Evolutionary conservation across 176 grass and related monocot genomes (phyloP).

Genomic region (Luzula sylvatica): DNA sequence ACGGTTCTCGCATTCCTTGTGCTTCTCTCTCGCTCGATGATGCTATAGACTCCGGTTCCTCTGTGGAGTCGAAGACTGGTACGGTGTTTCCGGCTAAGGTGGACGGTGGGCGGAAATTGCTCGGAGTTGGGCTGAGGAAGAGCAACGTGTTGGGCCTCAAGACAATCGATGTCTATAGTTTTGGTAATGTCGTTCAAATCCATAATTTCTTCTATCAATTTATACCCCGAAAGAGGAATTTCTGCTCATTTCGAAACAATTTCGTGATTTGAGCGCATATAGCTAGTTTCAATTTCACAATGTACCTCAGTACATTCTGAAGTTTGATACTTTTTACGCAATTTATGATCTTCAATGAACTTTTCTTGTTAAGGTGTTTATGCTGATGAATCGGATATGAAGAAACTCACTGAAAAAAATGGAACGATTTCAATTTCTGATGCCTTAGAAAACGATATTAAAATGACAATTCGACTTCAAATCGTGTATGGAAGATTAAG

Average conservation of each 20-base stretch:
- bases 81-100: constrained; percentile 38
- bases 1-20: constrained; percentile 31
- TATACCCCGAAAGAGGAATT: neutral
- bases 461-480: constrained; percentile 81
- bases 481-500: constrained; percentile 66
- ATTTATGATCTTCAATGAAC: too few relatives aligned
- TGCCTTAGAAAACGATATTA: constrained; percentile 44
- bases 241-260: neutral
- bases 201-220: neutral
- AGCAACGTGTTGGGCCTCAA: constrained; percentile 68
- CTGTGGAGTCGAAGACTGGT: constrained; percentile 45
- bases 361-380: constrained; percentile 52
- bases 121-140: constrained; percentile 67
- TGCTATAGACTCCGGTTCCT: constrained; percentile 6
- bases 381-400: constrained; percentile 52
- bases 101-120: constrained; percentile 36
- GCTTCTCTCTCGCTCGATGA: constrained; percentile 61
- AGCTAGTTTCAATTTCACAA: too few relatives aligned
- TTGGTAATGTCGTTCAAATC: constrained; percentile 41
- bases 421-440: constrained; percentile 34
- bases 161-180: constrained; percentile 70
- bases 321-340: too few relatives aligned
- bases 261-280: constrained; percentile 10
- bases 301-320: too few relatives aligned
- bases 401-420: constrained; percentile 50